Evolutionary conservation across 176 grass and related monocot genomes (phyloP).

Genomic region (Alopecurus myosuroides): DNA sequence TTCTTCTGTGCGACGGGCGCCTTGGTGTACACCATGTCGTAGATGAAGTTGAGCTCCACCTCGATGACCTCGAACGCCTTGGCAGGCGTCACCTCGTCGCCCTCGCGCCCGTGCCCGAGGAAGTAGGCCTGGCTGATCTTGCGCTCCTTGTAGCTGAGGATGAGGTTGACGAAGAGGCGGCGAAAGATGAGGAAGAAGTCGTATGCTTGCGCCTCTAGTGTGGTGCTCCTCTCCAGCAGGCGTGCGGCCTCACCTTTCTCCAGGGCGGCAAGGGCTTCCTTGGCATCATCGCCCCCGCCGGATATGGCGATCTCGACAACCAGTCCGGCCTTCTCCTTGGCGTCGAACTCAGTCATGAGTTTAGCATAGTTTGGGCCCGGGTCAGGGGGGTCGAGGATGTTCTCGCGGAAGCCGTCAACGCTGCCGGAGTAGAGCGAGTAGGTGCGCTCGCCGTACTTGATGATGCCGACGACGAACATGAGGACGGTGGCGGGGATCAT

Average conservation of each 20-base stretch:
- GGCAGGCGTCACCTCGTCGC: accelerated
- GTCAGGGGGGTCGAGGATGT: neutral
- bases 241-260: accelerated
- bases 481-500: slow-evolving; percentile 24
- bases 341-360: slow-evolving; percentile 32
- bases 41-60: slow-evolving; percentile 62
- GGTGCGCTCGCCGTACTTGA: slow-evolving; percentile 59
- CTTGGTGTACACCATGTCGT: slow-evolving; percentile 76
- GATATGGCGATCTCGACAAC: neutral
- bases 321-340: slow-evolving; percentile 20
- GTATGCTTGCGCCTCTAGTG: neutral
- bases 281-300: neutral
- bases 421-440: slow-evolving; percentile 45
- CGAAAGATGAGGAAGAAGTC: slow-evolving; percentile 12
- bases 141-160: slow-evolving; percentile 27
- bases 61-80: slow-evolving; percentile 29
- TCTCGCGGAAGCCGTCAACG: neutral
- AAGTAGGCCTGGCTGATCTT: slow-evolving; percentile 24
- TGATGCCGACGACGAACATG: slow-evolving; percentile 35
- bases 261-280: neutral
- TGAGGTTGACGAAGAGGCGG: slow-evolving; percentile 32
- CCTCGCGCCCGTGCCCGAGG: too few relatives aligned
- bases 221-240: neutral
- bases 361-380: slow-evolving; percentile 33
- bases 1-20: neutral